Base-by-base conservation (phyloP, 331 rosid genomes). In the Malus hybrid region DNA sequence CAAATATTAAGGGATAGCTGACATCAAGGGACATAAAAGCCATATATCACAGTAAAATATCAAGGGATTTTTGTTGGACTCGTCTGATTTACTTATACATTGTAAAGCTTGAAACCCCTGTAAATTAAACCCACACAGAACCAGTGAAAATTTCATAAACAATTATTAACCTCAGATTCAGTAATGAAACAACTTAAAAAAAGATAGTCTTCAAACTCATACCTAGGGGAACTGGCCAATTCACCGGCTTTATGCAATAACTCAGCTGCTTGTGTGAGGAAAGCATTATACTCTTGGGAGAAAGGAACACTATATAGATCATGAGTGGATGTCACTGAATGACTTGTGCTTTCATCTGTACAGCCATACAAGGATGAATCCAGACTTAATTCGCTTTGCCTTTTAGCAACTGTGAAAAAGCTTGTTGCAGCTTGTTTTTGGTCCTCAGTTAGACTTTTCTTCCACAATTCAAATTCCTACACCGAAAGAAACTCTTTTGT, bases 391-490 rank as follows among this genome's bases (percentile, higher is more conserved):
- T 88, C 96, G 76, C 89, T 88, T 55, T 77, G 83, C 82, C 97
- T 85, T 88, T 73, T 90, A 80, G 92, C 86, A 80, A 94, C 92
- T 78, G 65, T 94, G 86, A 92, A 94, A 85, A 90, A 91, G 64
- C 92, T 84, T 5, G 89, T 85, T 57, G 96, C 95, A 39, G 84
- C 87, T 65, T 73, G 63, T 78, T 88, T 88, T 78, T 88, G 86
- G 54, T 89, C 88, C 75, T 86, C 78, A 64, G 76, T 81, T 69
- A 90, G 86, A 85, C 88, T 85, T 63, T 62, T 86, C 80, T 84
- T 94, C 99, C 99, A 94, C 80, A 55, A 42, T 79, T 90, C 86
- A 81, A 90, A 94, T 83, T 94, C 99, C 99, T 94, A 82, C 78
- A 81, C 16, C 73, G 24, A 71, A 34, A 80, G 85, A 84, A 81